These are phyloP conservation scores for Rugonectria rugulosa DNA, from an alignment of 2,329 filamentous ascomycete genomes.

Conservation along the genomic window DNA sequence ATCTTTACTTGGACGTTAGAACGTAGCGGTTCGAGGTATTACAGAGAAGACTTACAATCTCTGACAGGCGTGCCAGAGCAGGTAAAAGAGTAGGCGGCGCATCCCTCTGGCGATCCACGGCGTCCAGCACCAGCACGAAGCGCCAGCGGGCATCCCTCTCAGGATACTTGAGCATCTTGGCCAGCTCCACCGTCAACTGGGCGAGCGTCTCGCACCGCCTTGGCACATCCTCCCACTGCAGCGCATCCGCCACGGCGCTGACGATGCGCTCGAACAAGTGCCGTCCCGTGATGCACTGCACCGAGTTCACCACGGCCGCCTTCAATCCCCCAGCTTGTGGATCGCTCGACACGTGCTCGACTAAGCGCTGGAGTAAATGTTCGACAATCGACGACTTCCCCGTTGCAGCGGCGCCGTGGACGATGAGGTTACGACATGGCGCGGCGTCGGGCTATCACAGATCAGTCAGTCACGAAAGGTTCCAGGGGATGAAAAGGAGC, in stretches of 20 bases:
- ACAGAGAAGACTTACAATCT: conserved; percentile 66
- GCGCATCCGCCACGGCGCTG: conserved; percentile 62
- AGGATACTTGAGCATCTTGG: conserved; percentile 63
- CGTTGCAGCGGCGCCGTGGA: conserved; percentile 86
- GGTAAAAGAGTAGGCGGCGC: conserved; percentile 79
- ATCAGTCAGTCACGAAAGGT: conserved; percentile 14
- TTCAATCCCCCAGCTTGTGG: conserved; percentile 47
- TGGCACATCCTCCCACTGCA: conserved; percentile 57
- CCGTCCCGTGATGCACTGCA: conserved; percentile 79
- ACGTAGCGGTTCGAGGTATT: conserved; percentile 12
- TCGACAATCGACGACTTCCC: conserved; percentile 80
- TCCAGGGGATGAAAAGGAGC: conserved; percentile 1
- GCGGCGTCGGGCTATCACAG: conserved; percentile 73
- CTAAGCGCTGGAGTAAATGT: conserved; percentile 48
- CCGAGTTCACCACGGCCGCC: conserved; percentile 71
- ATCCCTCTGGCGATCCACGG: conserved; percentile 84
- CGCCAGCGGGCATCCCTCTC: conserved; percentile 53
- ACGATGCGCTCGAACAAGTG: conserved; percentile 80
- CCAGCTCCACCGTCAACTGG: conserved; percentile 76
- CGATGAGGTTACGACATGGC: conserved; percentile 75
- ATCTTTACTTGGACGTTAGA: conserved; percentile 55
- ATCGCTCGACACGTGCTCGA: conserved; percentile 25
- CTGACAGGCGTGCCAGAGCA: conserved; percentile 81
- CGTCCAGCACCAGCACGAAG: conserved; percentile 88
- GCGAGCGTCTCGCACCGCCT: conserved; percentile 82